Conservation (phyloP, 306 rosid genomes). For the Sophora flavescens region DNA sequence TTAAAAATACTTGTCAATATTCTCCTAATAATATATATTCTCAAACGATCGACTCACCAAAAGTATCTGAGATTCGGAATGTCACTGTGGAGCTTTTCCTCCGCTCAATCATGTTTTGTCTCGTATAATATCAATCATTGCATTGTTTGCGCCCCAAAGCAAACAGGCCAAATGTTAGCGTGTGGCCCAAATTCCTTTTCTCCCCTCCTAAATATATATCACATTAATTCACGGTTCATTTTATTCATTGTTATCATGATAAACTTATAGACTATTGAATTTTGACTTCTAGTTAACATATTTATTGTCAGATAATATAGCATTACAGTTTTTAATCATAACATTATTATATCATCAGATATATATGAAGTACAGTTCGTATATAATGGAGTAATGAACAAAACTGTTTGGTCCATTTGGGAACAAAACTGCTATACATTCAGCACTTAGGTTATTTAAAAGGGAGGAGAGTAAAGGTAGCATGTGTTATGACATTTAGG, state of each 20-base stretch:
- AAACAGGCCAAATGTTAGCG: not conserved
- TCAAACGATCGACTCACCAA: too few species aligned
- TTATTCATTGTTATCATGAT: not conserved
- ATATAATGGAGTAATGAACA: not conserved
- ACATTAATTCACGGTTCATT: constrained; percentile 15
- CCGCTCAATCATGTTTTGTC: constrained; percentile 17
- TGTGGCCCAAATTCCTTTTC: not conserved
- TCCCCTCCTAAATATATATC: not conserved
- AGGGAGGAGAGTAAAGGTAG: too few species aligned
- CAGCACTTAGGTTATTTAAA: too few species aligned
- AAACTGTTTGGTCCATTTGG: not conserved
- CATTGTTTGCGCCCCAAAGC: not conserved
- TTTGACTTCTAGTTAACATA: not conserved
- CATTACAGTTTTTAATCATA: not conserved
- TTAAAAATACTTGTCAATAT: too few species aligned
- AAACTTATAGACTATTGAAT: not conserved
- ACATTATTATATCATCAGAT: too few species aligned
- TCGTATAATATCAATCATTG: too few species aligned
- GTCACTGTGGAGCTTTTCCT: not conserved
- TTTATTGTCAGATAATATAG: not conserved
- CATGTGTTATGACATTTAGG: too few species aligned
- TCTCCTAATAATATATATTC: too few species aligned
- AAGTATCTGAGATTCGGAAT: not conserved
- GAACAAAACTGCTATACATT: too few species aligned
- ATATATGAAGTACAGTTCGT: not conserved